These are phyloP conservation scores for Fusarium dlaminii DNA, from an alignment of 2,329 filamentous ascomycete genomes.

Conservation along the genomic window DNA sequence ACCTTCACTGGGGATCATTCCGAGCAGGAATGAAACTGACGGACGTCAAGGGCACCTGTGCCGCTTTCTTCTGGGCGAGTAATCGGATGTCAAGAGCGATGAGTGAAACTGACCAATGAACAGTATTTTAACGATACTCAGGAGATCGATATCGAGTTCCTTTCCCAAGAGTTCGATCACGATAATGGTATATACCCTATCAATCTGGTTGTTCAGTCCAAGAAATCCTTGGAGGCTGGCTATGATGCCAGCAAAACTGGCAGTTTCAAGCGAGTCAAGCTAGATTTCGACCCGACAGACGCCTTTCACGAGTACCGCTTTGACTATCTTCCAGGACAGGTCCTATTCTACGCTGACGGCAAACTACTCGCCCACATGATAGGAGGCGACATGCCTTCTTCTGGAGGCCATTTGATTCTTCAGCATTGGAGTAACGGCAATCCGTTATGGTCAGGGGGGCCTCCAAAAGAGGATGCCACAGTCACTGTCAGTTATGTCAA, in stretches of 20 bases:
- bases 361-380: slow-evolving; percentile 64
- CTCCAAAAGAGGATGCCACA: slow-evolving; percentile 69
- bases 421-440: slow-evolving; percentile 86
- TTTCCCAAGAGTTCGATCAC: slow-evolving; percentile 70
- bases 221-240: slow-evolving; percentile 64
- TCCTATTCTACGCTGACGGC: slow-evolving; percentile 77
- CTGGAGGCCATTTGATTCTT: slow-evolving; percentile 72
- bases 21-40: slow-evolving; percentile 73
- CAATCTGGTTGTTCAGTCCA: slow-evolving; percentile 80
- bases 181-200: slow-evolving; percentile 64
- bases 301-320: slow-evolving; percentile 83
- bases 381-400: slow-evolving; percentile 65
- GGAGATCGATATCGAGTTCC: slow-evolving; percentile 84
- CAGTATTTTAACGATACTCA: slow-evolving; percentile 82
- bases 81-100: not conserved
- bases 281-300: slow-evolving; percentile 72
- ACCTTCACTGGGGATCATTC: slow-evolving; percentile 77
- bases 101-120: not conserved
- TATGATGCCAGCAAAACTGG: slow-evolving; percentile 70
- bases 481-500: slow-evolving; percentile 76
- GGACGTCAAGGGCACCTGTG: slow-evolving; percentile 72
- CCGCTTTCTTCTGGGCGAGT: slow-evolving; percentile 80
- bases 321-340: slow-evolving; percentile 71
- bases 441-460: slow-evolving; percentile 74
- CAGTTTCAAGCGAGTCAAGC: slow-evolving; percentile 64